Conservation (phyloP, 208 protist genomes). For the Lotmaria passim region DNA sequence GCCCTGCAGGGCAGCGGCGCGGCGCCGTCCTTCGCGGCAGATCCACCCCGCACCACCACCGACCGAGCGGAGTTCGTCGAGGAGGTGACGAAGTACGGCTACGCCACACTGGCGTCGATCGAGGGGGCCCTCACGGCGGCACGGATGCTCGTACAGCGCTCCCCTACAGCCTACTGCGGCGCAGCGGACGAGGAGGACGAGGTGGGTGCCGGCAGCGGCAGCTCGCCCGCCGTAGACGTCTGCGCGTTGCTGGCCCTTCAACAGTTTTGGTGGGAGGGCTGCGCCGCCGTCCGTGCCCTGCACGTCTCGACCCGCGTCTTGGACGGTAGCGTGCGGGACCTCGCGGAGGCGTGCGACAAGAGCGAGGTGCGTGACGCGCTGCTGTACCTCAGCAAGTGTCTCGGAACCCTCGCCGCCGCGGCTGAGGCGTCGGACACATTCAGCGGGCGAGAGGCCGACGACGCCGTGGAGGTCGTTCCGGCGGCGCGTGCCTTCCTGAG, state of each 20-base stretch:
- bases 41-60: constrained; percentile 1
- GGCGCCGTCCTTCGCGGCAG: not conserved
- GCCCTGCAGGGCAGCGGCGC: not conserved
- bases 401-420: constrained; percentile 23
- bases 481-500: not conserved
- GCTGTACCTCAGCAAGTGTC: constrained; percentile 39
- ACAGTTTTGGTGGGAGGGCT: constrained; percentile 75
- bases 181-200: not conserved
- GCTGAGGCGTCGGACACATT: constrained; percentile 18
- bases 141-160: constrained; percentile 33
- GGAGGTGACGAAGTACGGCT: constrained; percentile 32
- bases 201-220: not conserved
- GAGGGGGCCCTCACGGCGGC: constrained; percentile 53
- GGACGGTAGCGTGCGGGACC: constrained; percentile 28
- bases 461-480: not conserved
- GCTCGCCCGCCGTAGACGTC: not conserved
- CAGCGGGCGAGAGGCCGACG: not conserved
- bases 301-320: constrained; percentile 28
- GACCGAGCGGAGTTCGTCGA: constrained; percentile 50
- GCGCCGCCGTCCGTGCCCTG: constrained; percentile 30
- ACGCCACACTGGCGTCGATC: constrained; percentile 30
- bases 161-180: constrained; percentile 15
- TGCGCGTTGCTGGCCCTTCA: constrained; percentile 55
- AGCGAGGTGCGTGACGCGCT: constrained; percentile 52
- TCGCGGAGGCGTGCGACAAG: constrained; percentile 42